Base-by-base conservation (phyloP, 2,329 filamentous ascomycete species). In the Grosmannia huntii region DNA sequence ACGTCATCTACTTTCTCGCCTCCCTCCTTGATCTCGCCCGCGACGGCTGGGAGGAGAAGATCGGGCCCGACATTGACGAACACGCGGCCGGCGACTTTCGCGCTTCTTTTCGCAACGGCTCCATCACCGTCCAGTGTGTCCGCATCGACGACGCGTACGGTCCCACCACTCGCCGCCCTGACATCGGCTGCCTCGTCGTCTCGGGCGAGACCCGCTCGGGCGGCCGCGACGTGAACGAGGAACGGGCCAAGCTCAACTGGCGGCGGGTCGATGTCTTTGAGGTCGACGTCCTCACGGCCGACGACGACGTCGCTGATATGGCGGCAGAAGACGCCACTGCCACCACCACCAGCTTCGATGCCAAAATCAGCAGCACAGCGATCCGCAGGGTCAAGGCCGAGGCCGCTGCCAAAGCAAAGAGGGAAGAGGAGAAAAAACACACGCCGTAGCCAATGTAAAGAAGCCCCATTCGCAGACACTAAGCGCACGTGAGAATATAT, bases 351-450 rank as follows among this genome's bases (percentile, higher is more conserved):
- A 78, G 80, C 63, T 96, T 95, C 71, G 82, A 85, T 28, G 80
- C 81, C 61, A 97, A 96, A 73, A 88, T 96, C 64, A 95, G 90
- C 75, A 96, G 91, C 72, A 95, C 91, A 0, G 87, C 87, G 59
- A 95, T 96, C 64, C 77, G 86, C 57, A 73, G 75, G 66, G 73
- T 73, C 60, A 74, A 70, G 58, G 75, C 76, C 0, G 67, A 71
- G 12, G 58, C 53, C 6, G 55, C 44, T 1, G 54, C 25, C 4
- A 12, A 23, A 19, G 28, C 28, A 25, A 16, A 31, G 23, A 2
- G 0, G 14, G 2, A 1, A 2, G 41, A 44, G 19, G 41, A 44
- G 19, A 5, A 21, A 44, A 16, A 16, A 16, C 12, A 38, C 31
- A 33, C 31, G 11, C 11, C 31, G 31, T 33, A 33, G 31, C 31